Conservation (phyloP, 2,329 filamentous ascomycete genomes). For the Plectosphaerella cucumerina region DNA sequence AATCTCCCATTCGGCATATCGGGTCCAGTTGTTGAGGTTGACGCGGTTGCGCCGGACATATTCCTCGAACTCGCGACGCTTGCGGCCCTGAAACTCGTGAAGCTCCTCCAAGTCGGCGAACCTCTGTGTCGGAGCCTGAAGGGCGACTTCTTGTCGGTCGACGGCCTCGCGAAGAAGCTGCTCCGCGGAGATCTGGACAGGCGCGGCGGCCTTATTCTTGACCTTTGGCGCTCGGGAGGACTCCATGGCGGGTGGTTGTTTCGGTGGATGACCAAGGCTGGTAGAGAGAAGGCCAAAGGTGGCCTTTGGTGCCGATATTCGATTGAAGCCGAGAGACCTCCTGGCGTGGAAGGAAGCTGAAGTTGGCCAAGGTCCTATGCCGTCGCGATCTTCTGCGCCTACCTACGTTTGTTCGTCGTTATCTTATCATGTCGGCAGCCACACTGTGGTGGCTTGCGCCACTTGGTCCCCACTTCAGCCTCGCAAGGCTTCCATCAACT, state of each 20-base stretch:
- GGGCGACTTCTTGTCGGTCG: slow-evolving; percentile 83
- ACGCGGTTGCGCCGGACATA: slow-evolving; percentile 93
- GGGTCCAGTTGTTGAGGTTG: slow-evolving; percentile 98
- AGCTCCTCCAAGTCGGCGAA: slow-evolving; percentile 97
- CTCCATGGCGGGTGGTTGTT: slow-evolving; percentile 62
- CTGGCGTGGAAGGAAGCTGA: too few species aligned
- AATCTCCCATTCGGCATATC: slow-evolving; percentile 94
- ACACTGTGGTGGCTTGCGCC: neutral
- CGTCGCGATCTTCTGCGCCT: too few species aligned
- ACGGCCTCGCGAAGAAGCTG: slow-evolving; percentile 96
- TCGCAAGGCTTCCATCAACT: slow-evolving; percentile 2
- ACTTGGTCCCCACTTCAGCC: slow-evolving; percentile 3
- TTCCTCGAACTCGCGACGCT: slow-evolving; percentile 95
- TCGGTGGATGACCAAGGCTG: neutral
- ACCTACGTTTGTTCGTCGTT: neutral
- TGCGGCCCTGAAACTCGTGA: slow-evolving; percentile 93
- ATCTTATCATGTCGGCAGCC: neutral
- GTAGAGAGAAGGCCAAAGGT: too few species aligned
- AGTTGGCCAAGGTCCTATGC: neutral
- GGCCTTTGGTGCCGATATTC: too few species aligned
- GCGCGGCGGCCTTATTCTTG: slow-evolving; percentile 97
- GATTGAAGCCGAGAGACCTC: too few species aligned
- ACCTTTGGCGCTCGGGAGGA: slow-evolving; percentile 86
- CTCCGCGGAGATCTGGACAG: slow-evolving; percentile 89
- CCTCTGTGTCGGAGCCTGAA: slow-evolving; percentile 88